Conservation (phyloP, 2,329 filamentous ascomycete genomes). For the Alternaria sp. region DNA sequence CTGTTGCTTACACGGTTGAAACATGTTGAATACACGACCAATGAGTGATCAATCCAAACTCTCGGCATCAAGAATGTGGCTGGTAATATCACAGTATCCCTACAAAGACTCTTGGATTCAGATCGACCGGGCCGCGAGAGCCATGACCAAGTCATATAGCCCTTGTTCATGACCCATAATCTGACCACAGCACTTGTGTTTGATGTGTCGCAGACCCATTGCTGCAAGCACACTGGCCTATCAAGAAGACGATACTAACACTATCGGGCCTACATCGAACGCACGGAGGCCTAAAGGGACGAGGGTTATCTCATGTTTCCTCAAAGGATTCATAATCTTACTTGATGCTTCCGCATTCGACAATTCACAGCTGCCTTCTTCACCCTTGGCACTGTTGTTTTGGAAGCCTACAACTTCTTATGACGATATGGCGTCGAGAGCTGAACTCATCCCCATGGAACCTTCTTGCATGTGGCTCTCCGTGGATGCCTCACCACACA, state of each 20-base stretch:
- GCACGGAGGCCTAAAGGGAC: background rate
- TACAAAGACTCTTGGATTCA: conserved; percentile 6
- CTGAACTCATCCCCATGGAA: conserved; percentile 12
- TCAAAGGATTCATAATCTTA: conserved; percentile 14
- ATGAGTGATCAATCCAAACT: conserved; percentile 11
- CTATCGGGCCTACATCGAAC: background rate
- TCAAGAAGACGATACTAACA: background rate
- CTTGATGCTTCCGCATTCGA: conserved; percentile 8
- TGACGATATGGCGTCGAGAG: conserved; percentile 27
- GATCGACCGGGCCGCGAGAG: conserved; percentile 28
- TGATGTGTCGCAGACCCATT: conserved; percentile 19
- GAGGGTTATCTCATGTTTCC: conserved; percentile 13
- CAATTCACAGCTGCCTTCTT: conserved; percentile 13
- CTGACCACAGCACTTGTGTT: conserved; percentile 21
- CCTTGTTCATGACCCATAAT: conserved; percentile 13
- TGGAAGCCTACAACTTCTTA: conserved; percentile 3
- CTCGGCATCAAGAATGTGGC: conserved; percentile 15
- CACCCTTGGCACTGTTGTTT: conserved; percentile 4
- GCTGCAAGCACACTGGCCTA: conserved; percentile 11
- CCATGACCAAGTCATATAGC: conserved; percentile 15
- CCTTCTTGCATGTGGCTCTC: conserved; percentile 1
- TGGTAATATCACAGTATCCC: conserved; percentile 4
- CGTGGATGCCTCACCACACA: background rate
- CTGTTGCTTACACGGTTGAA: conserved; percentile 8
- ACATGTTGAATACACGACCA: conserved; percentile 9